Evolutionary conservation across 495 filamentous ascomycete species (phyloP).

Genomic region (Tetracladium setigerum): DNA sequence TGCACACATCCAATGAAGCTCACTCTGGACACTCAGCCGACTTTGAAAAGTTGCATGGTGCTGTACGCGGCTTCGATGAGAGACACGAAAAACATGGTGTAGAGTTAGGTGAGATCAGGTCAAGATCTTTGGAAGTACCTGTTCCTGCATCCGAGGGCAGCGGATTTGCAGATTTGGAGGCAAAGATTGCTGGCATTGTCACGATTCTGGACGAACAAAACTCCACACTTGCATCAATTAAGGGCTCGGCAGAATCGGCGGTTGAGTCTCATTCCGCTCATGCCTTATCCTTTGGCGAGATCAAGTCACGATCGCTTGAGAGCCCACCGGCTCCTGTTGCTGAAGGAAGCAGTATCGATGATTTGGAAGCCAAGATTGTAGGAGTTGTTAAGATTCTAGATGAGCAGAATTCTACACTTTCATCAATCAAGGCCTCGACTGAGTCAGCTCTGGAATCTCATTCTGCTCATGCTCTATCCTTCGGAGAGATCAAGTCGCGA

Average conservation of each 20-base stretch:
- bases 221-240: neutral
- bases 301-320: no score
- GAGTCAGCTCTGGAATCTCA: constrained; percentile 6
- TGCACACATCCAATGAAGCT: constrained; percentile 15
- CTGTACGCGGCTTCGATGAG: constrained; percentile 4
- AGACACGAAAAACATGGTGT: constrained; percentile 2
- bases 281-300: constrained; percentile 1
- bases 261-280: constrained; percentile 10
- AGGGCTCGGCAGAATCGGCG: neutral
- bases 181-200: constrained; percentile 5
- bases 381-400: constrained; percentile 1
- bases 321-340: neutral
- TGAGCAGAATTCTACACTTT: constrained; percentile 1
- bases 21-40: neutral
- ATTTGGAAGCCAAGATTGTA: neutral
- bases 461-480: neutral
- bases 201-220: constrained; percentile 2
- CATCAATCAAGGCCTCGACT: neutral
- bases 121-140: constrained; percentile 1
- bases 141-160: neutral
- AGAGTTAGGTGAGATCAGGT: constrained; percentile 6
- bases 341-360: neutral
- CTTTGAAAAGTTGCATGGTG: constrained; percentile 6
- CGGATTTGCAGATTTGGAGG: neutral
- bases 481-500: constrained; percentile 9